Percentiles rank a stretch among this genome's conserved stretches.
Conservation (phyloP, 495 filamentous ascomycete species). For the Aspergillus incahuasiensis region DNA sequence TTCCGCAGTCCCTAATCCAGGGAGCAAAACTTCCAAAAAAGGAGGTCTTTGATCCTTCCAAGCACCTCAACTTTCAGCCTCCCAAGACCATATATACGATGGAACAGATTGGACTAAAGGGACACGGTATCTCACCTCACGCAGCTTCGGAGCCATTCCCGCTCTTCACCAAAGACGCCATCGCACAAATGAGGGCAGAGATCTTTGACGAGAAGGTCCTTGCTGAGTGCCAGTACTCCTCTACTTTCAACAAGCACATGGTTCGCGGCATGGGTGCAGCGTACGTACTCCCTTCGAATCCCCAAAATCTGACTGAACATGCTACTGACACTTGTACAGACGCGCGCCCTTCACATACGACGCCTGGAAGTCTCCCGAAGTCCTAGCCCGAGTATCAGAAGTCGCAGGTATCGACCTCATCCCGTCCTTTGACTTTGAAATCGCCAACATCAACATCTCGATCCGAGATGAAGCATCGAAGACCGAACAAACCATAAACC, state of each 20-base stretch:
- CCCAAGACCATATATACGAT: constrained; percentile 40
- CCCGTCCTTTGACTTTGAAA: constrained; percentile 64
- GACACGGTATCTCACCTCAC: constrained; percentile 56
- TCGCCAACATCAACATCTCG: constrained; percentile 67
- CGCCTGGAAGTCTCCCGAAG: constrained; percentile 63
- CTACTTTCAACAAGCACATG: constrained; percentile 57
- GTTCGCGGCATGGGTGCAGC: constrained; percentile 59
- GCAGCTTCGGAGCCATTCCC: constrained; percentile 67
- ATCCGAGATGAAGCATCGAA: constrained; percentile 38
- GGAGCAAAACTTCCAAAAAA: constrained; percentile 2
- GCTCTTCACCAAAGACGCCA: constrained; percentile 60
- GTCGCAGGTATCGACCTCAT: constrained; percentile 67
- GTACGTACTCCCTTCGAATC: constrained; percentile 38
- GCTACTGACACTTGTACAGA: constrained; percentile 24
- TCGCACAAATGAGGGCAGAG: constrained; percentile 60
- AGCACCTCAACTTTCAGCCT: constrained; percentile 49
- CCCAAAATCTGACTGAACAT: not conserved
- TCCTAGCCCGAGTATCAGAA: constrained; percentile 57
- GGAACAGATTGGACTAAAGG: constrained; percentile 52
- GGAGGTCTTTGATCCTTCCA: constrained; percentile 39
- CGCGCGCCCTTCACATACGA: constrained; percentile 65
- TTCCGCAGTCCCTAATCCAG: constrained; percentile 18
- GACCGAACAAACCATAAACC: constrained; percentile 30
- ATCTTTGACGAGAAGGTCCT: constrained; percentile 58
- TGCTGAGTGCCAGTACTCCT: constrained; percentile 56